Evolutionary conservation across 768 basidiomycete genomes (phyloP).

Genomic region (Melanogaster broomeanus): DNA sequence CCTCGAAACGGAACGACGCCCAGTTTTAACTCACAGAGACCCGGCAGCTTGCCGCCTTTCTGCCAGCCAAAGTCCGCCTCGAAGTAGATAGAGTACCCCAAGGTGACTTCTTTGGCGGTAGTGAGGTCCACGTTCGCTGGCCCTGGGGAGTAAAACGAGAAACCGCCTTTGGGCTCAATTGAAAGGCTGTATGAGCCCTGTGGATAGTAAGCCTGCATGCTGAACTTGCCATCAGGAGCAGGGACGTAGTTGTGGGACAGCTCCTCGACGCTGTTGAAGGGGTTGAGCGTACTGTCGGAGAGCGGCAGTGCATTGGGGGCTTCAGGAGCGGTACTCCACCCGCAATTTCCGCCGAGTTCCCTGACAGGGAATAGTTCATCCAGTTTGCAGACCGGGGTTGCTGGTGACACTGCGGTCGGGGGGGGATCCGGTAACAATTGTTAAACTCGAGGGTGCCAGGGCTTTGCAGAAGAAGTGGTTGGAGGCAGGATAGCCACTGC

Average conservation of each 20-base stretch:
- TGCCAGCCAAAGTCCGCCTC: conserved; percentile 62
- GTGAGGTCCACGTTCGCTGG: conserved; percentile 51
- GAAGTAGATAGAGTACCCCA: conserved; percentile 65
- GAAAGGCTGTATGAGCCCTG: conserved; percentile 57
- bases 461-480: too few species aligned
- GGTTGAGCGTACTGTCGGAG: conserved; percentile 45
- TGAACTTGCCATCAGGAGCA: conserved; percentile 51
- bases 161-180: conserved; percentile 51
- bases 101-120: conserved; percentile 66
- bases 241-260: conserved; percentile 44
- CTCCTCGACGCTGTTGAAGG: conserved; percentile 37
- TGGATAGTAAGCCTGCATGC: conserved; percentile 56
- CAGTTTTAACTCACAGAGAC: conserved; percentile 56
- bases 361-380: conserved; percentile 45
- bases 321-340: conserved; percentile 51
- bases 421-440: too few species aligned
- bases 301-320: conserved; percentile 38
- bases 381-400: conserved; percentile 15
- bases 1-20: background rate
- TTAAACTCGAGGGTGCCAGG: too few species aligned
- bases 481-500: too few species aligned
- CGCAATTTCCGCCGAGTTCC: conserved; percentile 21
- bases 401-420: conserved; percentile 4
- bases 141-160: conserved; percentile 74
- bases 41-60: conserved; percentile 75